phyloP scores from a whole-genome alignment of 2,329 filamentous ascomycete genomes.

The Fusarium azukiicola region DNA sequence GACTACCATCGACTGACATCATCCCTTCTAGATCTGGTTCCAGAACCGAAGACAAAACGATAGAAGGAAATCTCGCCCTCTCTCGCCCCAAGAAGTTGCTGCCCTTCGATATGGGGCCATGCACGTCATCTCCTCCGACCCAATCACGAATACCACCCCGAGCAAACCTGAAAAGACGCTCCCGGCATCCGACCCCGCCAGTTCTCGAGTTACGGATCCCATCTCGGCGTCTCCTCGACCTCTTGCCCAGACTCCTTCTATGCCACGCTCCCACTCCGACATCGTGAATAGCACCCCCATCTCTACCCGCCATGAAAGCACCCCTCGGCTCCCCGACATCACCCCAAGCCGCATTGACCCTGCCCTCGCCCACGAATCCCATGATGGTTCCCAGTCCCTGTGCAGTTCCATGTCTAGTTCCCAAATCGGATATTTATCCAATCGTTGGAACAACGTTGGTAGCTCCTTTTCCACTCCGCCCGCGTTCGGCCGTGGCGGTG shows the following conservation, averaged over 20 bases:
- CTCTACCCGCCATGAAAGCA: constrained; percentile 43
- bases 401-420: constrained; percentile 65
- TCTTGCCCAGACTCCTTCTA: constrained; percentile 53
- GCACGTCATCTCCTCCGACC: constrained; percentile 73
- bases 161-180: constrained; percentile 54
- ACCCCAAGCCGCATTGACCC: constrained; percentile 53
- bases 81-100: constrained; percentile 88
- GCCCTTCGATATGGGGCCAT: constrained; percentile 78
- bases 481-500: constrained; percentile 61
- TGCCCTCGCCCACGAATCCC: constrained; percentile 54
- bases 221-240: constrained; percentile 51
- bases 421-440: constrained; percentile 74
- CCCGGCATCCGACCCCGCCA: constrained; percentile 54
- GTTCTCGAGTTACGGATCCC: constrained; percentile 51
- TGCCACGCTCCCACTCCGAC: constrained; percentile 52
- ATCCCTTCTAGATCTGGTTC: constrained; percentile 91
- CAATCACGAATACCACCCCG: constrained; percentile 56
- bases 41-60: constrained; percentile 97
- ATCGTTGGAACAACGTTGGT: constrained; percentile 75
- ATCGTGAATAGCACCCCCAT: constrained; percentile 53
- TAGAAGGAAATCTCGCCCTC: constrained; percentile 91
- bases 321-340: constrained; percentile 46
- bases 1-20: constrained; percentile 37
- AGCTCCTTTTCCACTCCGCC: constrained; percentile 74
- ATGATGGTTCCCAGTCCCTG: constrained; percentile 54